Evolutionary conservation across 768 basidiomycete genomes (phyloP).

Genomic region (Candolleomyces aberdarensis): DNA sequence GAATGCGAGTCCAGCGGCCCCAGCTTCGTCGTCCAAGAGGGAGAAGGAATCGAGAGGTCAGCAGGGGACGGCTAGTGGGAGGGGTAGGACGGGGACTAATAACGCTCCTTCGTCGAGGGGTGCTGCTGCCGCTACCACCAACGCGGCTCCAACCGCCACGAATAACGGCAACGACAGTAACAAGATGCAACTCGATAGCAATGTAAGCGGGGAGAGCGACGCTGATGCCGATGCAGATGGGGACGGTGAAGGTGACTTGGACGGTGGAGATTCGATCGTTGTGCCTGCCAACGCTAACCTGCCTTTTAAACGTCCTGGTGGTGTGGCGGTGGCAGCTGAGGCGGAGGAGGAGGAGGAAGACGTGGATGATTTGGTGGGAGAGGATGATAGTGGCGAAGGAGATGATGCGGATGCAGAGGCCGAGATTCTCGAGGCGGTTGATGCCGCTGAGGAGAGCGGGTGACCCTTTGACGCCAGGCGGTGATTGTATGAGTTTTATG

Average conservation of each 20-base stretch:
- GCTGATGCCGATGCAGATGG: constrained; percentile 22
- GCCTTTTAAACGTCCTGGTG: constrained; percentile 18
- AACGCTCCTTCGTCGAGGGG: too few species aligned
- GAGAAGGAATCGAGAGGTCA: too few species aligned
- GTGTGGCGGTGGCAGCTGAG: constrained; percentile 27
- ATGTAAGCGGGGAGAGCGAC: constrained; percentile 15
- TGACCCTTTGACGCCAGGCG: background rate
- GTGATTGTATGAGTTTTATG: background rate
- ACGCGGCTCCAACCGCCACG: background rate
- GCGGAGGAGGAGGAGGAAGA: constrained; percentile 19
- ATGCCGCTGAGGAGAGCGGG: background rate
- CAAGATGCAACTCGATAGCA: background rate
- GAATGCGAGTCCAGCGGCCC: too few species aligned
- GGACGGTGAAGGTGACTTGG: constrained; percentile 20
- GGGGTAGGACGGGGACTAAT: background rate
- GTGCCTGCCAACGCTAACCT: background rate
- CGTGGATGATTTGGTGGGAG: constrained; percentile 5
- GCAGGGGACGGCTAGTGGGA: background rate
- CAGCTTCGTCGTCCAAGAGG: too few species aligned
- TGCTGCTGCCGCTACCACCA: too few species aligned
- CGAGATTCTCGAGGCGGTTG: constrained; percentile 19
- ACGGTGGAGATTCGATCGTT: background rate
- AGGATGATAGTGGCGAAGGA: constrained; percentile 20
- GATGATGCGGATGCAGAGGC: constrained; percentile 19
- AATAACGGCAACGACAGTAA: background rate